Evolutionary conservation across 495 filamentous ascomycete species (phyloP).

Genomic region (Aspergillus bertholletiae): DNA sequence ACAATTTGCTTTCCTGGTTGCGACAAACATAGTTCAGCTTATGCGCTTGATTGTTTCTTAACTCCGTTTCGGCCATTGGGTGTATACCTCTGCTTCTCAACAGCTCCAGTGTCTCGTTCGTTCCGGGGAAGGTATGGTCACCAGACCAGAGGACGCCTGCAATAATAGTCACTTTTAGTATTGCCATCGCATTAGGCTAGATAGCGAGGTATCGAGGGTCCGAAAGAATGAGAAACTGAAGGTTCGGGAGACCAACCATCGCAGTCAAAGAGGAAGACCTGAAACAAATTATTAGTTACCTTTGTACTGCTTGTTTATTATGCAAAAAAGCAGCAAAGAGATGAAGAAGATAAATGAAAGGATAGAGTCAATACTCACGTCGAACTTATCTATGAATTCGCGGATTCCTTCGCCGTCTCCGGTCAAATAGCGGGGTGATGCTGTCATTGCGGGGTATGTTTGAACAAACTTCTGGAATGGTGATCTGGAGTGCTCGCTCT

Average conservation of each 20-base stretch:
- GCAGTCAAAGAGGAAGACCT: conserved; percentile 96
- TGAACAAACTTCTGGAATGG: neutral
- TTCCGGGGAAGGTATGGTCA: conserved; percentile 78
- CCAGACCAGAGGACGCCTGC: conserved; percentile 95
- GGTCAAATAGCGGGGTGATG: conserved; percentile 68
- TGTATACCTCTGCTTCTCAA: conserved; percentile 70
- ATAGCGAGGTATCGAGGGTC: conserved; percentile 5
- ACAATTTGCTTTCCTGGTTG: conserved; percentile 79
- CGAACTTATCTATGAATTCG: conserved; percentile 84
- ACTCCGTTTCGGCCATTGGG: neutral
- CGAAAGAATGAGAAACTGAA: conserved; percentile 4
- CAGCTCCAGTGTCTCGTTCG: conserved; percentile 76
- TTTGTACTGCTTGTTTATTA: neutral
- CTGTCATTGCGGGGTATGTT: conserved; percentile 24
- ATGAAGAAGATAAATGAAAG: too few relatives aligned
- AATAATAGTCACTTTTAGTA: conserved; percentile 16
- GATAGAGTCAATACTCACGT: conserved; percentile 60
- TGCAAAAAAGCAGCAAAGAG: too few relatives aligned
- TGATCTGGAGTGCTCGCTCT: neutral
- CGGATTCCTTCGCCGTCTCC: conserved; percentile 71
- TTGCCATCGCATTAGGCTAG: neutral
- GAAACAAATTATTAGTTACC: conserved; percentile 5
- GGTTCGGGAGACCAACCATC: conserved; percentile 65
- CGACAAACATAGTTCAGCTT: neutral
- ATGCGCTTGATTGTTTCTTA: neutral